These are phyloP conservation scores for Hypoxylon crocopeplum DNA, from an alignment of 495 filamentous ascomycete genomes.

Conservation along the genomic window DNA sequence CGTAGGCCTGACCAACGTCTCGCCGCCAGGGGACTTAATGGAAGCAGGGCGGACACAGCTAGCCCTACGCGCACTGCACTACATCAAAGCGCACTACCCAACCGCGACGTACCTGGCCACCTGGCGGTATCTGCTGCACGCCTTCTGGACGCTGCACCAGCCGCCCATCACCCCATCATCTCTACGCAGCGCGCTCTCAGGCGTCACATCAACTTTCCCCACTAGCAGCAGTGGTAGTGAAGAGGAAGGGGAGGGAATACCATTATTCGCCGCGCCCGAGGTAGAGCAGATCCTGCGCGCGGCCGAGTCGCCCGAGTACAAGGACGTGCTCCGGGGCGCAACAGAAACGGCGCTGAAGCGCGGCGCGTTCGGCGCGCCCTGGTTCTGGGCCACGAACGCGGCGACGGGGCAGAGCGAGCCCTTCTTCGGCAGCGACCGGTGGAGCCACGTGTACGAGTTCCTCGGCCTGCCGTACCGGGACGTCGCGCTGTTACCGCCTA, in stretches of 20 bases:
- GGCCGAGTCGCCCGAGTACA: conserved; percentile 58
- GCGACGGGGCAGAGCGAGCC: conserved; percentile 63
- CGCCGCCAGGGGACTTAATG: conserved; percentile 49
- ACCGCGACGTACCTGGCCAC: conserved; percentile 31
- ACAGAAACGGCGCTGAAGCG: conserved; percentile 65
- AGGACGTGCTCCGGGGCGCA: conserved; percentile 62
- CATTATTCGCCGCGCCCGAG: conserved; percentile 41
- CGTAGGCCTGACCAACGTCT: conserved; percentile 55
- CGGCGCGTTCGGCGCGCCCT: conserved; percentile 78
- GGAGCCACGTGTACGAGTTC: conserved; percentile 50
- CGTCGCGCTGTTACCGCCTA: conserved; percentile 41
- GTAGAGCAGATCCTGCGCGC: conserved; percentile 59
- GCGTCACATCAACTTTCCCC: conserved; percentile 27
- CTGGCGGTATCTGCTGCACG: conserved; percentile 44
- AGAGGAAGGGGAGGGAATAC: not conserved
- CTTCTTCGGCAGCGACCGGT: conserved; percentile 82
- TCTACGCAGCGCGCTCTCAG: conserved; percentile 38
- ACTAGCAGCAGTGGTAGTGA: conserved; percentile 39
- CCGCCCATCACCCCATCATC: conserved; percentile 43
- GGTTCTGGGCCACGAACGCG: conserved; percentile 72
- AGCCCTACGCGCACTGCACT: conserved; percentile 69
- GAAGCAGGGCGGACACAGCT: conserved; percentile 45
- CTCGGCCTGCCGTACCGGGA: conserved; percentile 48
- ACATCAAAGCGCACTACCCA: conserved; percentile 63
- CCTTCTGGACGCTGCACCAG: conserved; percentile 45